Evolutionary conservation across 2,329 filamentous ascomycete genomes (phyloP).

Genomic region (Colletotrichum higginsianum): DNA sequence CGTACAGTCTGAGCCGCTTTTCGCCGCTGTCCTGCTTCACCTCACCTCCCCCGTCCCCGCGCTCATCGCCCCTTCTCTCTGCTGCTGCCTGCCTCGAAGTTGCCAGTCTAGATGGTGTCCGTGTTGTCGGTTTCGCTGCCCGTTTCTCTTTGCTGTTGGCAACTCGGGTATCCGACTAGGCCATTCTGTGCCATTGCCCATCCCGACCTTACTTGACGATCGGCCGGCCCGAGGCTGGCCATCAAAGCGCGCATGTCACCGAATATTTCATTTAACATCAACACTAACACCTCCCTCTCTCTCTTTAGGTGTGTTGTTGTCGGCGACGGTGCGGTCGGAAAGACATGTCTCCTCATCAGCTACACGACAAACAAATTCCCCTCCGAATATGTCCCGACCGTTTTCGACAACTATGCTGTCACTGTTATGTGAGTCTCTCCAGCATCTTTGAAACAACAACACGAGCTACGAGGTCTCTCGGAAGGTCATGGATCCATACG

Average conservation of each 20-base stretch:
- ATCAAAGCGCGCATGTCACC: constrained; percentile 41
- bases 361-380: constrained; percentile 99
- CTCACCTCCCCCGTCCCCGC: constrained; percentile 35
- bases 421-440: constrained; percentile 91
- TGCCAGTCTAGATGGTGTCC: not conserved
- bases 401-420: constrained; percentile 99
- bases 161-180: not conserved
- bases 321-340: constrained; percentile 98
- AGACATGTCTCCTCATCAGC: constrained; percentile 98
- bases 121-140: not conserved
- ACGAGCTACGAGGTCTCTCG: constrained; percentile 3
- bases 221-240: not conserved
- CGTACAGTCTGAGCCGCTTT: constrained; percentile 52
- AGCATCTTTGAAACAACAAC: constrained; percentile 13
- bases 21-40: constrained; percentile 36
- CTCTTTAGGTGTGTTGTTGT: constrained; percentile 91
- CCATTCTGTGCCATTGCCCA: not conserved
- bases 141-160: constrained; percentile 4
- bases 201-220: constrained; percentile 10
- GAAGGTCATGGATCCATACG: not conserved
- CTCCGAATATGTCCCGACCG: constrained; percentile 98
- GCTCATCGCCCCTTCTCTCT: constrained; percentile 39
- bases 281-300: constrained; percentile 37
- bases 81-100: constrained; percentile 1
- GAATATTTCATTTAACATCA: constrained; percentile 3